These are phyloP conservation scores for Penicillium lividum DNA, from an alignment of 495 filamentous ascomycete genomes.

Conservation along the genomic window DNA sequence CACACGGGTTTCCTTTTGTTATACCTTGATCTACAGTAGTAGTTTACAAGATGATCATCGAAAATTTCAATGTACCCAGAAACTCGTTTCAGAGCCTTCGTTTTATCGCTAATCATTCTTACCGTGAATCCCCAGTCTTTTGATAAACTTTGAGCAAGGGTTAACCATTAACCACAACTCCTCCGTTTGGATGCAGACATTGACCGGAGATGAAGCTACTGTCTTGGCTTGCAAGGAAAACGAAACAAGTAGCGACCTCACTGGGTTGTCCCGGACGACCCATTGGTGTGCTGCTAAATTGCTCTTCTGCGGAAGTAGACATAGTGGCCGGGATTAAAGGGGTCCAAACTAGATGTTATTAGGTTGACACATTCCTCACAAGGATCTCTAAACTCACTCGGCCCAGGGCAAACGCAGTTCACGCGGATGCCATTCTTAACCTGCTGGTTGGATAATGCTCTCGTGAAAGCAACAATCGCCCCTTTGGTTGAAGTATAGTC, in stretches of 20 bases:
- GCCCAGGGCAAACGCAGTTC: slow-evolving; percentile 48
- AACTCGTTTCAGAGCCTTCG: no score
- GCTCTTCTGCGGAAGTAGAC: neutral
- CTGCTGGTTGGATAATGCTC: slow-evolving; percentile 54
- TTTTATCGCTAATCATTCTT: neutral
- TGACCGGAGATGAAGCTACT: slow-evolving; percentile 62
- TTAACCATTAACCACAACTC: slow-evolving; percentile 61
- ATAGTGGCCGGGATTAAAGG: slow-evolving; percentile 9
- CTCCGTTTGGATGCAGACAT: slow-evolving; percentile 67
- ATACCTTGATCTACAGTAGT: no score
- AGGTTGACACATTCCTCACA: neutral
- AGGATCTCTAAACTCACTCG: slow-evolving; percentile 39
- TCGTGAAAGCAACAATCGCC: slow-evolving; percentile 61
- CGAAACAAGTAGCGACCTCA: slow-evolving; percentile 63
- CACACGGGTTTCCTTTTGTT: no score
- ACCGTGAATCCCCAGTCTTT: no score
- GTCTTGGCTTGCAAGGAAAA: slow-evolving; percentile 65
- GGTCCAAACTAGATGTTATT: slow-evolving; percentile 3
- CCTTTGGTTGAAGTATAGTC: slow-evolving; percentile 66
- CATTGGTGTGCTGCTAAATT: slow-evolving; percentile 40
- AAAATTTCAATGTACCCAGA: no score
- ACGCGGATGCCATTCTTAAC: slow-evolving; percentile 61
- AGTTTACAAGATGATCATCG: no score
- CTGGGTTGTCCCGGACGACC: slow-evolving; percentile 59
- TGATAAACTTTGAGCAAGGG: neutral